These are phyloP conservation scores for Colletotrichum cereale DNA, from an alignment of 2,329 filamentous ascomycete species.

Conservation along the genomic window DNA sequence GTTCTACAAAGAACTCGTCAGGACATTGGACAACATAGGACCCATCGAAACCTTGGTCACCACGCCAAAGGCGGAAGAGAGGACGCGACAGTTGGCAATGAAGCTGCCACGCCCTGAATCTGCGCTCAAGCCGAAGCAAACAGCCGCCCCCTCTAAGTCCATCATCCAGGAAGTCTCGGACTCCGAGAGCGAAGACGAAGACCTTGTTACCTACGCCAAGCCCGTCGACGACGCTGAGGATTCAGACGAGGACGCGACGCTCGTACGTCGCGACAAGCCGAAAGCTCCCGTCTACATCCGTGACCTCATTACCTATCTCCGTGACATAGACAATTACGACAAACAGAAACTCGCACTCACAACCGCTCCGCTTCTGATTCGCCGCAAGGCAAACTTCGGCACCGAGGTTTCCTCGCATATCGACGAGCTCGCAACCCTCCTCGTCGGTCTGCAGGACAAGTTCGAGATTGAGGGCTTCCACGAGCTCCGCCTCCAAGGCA, in stretches of 20 bases:
- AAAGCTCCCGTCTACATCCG: conserved; percentile 91
- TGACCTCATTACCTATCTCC: conserved; percentile 82
- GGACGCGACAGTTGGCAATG: conserved; percentile 25
- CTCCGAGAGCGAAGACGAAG: conserved; percentile 72
- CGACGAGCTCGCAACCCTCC: conserved; percentile 80
- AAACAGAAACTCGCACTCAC: conserved; percentile 83
- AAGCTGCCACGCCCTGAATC: conserved; percentile 40
- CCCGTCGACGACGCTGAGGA: conserved; percentile 91
- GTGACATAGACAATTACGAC: conserved; percentile 87
- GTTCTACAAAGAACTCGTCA: conserved; percentile 79
- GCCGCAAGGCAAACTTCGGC: conserved; percentile 89
- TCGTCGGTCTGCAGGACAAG: conserved; percentile 87
- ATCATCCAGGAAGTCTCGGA: conserved; percentile 76
- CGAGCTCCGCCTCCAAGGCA: conserved; percentile 79
- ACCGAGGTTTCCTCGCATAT: conserved; percentile 88
- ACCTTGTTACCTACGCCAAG: conserved; percentile 83
- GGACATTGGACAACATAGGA: conserved; percentile 73
- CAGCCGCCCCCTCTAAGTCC: conserved; percentile 55
- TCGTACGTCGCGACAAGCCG: conserved; percentile 85
- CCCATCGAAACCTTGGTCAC: conserved; percentile 62
- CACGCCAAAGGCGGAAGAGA: conserved; percentile 39
- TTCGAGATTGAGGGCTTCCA: conserved; percentile 85
- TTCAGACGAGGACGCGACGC: conserved; percentile 91
- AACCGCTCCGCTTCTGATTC: conserved; percentile 83
- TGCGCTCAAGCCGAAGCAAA: conserved; percentile 45